Base-by-base conservation (phyloP, 2,329 filamentous ascomycete species). In the Pyrenophora graminea region DNA sequence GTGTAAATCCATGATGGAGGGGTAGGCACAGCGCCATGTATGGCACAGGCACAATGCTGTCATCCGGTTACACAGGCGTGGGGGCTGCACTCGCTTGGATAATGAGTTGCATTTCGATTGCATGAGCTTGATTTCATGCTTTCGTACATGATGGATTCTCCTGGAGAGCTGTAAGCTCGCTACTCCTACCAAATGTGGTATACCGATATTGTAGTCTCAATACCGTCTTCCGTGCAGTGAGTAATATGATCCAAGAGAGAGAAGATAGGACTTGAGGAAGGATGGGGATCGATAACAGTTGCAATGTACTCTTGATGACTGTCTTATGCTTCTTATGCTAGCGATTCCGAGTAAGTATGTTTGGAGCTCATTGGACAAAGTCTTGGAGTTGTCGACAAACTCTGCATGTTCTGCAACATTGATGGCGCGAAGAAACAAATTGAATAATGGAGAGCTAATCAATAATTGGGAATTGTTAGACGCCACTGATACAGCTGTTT, bases 41-140 rank as follows among this genome's bases (percentile, higher is more conserved):
- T 21, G 19, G 52, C 55, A 58, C 44, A 30, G 39, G 44, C 51
- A 53, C 47, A 44, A 50, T 34, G 43, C 33, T 25, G n/a, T 32
- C 19, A 36, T 23, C 13, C 38, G 21, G 42, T 46, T 44, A 40
- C 32, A 50, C 23, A 18, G 19, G 9, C 27, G 27, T 36, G 18
- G 46, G 45, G 50, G 45, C 39, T 39, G 21, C 13, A 8, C n/a
- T 13, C 25, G 38, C 27, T 23, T 41, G 32, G 18, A 21, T 31
- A 48, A 31, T 13, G 23, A 36, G 3, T 3, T 30, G 6, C 33
- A 10, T 15, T 7, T 21, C 17, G 17, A 13, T 21, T 37, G 34
- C 34, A 17, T 38, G 32, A 13, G 5, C 8, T 17, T 2, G 21
- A 37, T 45, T 23, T 18, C 36, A 13, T 45, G 1, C 18, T 32